Evolutionary conservation across 768 basidiomycete genomes (phyloP).

Genomic region (Termitomyces heimii): DNA sequence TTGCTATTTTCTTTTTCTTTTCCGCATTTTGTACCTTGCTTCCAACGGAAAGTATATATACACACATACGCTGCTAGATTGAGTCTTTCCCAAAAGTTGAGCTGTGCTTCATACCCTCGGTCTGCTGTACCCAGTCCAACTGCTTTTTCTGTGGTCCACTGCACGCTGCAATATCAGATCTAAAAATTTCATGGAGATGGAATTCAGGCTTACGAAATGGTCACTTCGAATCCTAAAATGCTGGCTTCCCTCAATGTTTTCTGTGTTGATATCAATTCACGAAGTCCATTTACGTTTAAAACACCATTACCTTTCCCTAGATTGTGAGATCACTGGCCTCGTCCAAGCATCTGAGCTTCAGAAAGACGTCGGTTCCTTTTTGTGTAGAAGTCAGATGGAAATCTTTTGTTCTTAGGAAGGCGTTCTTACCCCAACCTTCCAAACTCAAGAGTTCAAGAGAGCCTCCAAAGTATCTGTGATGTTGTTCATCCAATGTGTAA

Average conservation of each 20-base stretch:
- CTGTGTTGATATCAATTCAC: not conserved
- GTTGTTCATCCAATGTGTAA: not conserved
- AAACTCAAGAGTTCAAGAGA: constrained; percentile 75
- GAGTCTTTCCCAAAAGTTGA: constrained; percentile 18
- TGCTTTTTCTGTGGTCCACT: constrained; percentile 30
- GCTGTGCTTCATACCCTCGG: constrained; percentile 38
- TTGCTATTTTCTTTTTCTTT: constrained; percentile 15
- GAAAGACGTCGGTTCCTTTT: constrained; percentile 43
- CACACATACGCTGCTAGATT: constrained; percentile 14
- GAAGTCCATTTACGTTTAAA: not conserved
- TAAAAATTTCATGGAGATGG: constrained; percentile 15
- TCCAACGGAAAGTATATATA: constrained; percentile 15
- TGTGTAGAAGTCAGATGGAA: constrained; percentile 1
- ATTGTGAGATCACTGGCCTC: constrained; percentile 41
- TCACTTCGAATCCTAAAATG: not conserved
- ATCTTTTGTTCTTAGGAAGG: not conserved
- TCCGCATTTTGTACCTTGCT: constrained; percentile 13
- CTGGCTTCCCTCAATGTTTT: not conserved
- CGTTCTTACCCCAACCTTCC: constrained; percentile 74
- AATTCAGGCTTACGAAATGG: not conserved
- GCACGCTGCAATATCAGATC: constrained; percentile 29
- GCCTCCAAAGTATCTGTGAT: constrained; percentile 75
- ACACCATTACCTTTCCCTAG: constrained; percentile 9
- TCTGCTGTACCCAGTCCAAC: constrained; percentile 28
- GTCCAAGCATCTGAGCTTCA: constrained; percentile 44